phyloP scores from a whole-genome alignment of 345 rosid genomes.

The Murraya paniculata region DNA sequence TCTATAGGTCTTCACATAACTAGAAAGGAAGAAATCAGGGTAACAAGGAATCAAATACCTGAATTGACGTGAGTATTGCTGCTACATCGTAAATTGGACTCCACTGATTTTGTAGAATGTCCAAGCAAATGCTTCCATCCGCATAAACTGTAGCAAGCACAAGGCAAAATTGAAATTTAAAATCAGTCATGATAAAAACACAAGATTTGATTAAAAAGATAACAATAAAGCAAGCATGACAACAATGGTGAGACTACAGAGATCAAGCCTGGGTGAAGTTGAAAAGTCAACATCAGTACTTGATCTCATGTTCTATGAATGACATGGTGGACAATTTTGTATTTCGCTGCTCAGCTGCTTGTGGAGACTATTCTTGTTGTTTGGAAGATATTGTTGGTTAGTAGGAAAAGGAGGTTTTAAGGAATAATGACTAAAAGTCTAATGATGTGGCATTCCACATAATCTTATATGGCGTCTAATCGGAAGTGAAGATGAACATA shows the following conservation, averaged over 20 bases:
- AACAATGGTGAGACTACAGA: not conserved
- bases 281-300: not conserved
- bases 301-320: not conserved
- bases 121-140: slow-evolving; percentile 85
- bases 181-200: not conserved
- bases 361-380: not conserved
- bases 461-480: not conserved
- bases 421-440: not conserved
- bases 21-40: not conserved
- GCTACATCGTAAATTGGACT: slow-evolving; percentile 85
- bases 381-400: not conserved
- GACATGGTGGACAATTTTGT: not conserved
- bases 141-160: slow-evolving; percentile 54
- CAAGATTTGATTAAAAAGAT: not conserved
- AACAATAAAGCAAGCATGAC: not conserved
- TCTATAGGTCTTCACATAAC: not conserved
- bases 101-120: slow-evolving; percentile 87
- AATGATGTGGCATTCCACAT: not conserved
- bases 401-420: not conserved
- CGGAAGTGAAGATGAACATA: not conserved
- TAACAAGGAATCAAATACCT: slow-evolving; percentile 34
- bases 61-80: slow-evolving; percentile 79
- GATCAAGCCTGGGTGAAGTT: not conserved
- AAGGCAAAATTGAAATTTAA: not conserved
- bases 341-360: not conserved